Base-by-base conservation (phyloP, 495 filamentous ascomycete genomes). In the Cetradonia linearis region DNA sequence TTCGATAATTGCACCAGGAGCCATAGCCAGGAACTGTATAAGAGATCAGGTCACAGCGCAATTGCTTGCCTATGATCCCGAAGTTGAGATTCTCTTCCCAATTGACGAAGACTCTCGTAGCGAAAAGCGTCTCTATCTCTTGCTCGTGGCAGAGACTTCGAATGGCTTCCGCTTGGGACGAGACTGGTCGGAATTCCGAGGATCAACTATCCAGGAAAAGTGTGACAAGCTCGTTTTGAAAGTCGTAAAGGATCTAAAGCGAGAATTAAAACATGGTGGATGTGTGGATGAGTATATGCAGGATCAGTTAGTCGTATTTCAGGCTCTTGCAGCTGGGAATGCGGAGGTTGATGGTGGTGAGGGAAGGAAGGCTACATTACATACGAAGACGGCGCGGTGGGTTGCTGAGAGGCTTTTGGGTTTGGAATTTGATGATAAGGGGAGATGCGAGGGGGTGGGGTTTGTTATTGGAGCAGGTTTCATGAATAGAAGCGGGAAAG, bases 221-320 rank as follows among this genome's bases (percentile, higher is more conserved):
- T 49, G 25, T 55, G 18, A 56, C 37, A 60, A 60, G 11, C 56
- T 84, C 37, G 75, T 76, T 6, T 64, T 75, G 11, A 59, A 70
- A 37, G 81, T 88, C 27, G 74, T 82, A n/a, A 74, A 72, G 49
- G 75, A 80, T 18, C 74, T 93, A 36, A 71, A 79, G 31, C 66
- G 71, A 5, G 86, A 90, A 65, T 67, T 88, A 7, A 62, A 66
- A 10, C 69, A 72, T 46, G 77, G 77, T 1, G 80, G 79, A 6
- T 73, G 71, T 58, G 81, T 90, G 9, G 89, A 94, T 68, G 78
- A 82, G 66, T 74, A 83, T 65, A 80, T 91, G 68, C 80, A 87
- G 69, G 90, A 94, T 70, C 90, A 94, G 66, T 65, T 94, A 54
- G 81, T 91, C 2, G 77, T 93, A 4, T 94, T 91, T 66, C 88